A percentile compares a stretch with the other conserved stretches of the same genome.
Conservation (phyloP, 176 grass and related monocot genomes). For the Phragmites australis region DNA sequence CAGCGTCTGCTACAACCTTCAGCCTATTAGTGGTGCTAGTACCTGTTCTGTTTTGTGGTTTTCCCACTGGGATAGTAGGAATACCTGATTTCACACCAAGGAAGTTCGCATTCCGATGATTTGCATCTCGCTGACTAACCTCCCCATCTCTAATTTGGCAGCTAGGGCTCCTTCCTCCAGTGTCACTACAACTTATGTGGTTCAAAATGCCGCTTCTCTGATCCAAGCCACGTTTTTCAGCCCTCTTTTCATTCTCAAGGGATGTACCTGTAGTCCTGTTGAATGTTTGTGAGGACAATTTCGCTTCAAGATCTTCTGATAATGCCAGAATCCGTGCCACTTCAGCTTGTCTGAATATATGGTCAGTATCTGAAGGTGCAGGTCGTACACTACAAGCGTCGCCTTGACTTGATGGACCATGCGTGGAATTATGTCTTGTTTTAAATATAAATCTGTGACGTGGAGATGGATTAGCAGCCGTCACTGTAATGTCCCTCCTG, state of each 20-base stretch:
- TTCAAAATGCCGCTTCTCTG: constrained; percentile 28
- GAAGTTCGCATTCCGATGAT: constrained; percentile 17
- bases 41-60: constrained; percentile 32
- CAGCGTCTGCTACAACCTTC: constrained; percentile 44
- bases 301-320: constrained; percentile 30
- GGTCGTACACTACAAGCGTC: neutral
- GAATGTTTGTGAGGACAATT: neutral
- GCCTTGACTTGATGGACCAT: constrained; percentile 29
- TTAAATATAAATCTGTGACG: constrained; percentile 28
- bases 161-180: constrained; percentile 24
- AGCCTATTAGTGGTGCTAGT: constrained; percentile 40
- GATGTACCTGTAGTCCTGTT: constrained; percentile 10
- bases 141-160: constrained; percentile 29
- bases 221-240: constrained; percentile 29
- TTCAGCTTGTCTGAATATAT: constrained; percentile 47
- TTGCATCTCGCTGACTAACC: constrained; percentile 18
- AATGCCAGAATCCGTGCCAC: constrained; percentile 34
- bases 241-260: constrained; percentile 30
- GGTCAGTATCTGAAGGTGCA: constrained; percentile 10
- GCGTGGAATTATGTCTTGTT: constrained; percentile 19
- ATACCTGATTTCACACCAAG: constrained; percentile 28
- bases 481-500: constrained; percentile 29
- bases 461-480: constrained; percentile 16
- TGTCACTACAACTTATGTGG: constrained; percentile 5
- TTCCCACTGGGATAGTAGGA: constrained; percentile 36